Percentiles rank a stretch among this genome's conserved stretches.
Evolutionary conservation across 1,139 yeast species (phyloP).

Genomic region (Kluyveromyces marxianus): DNA sequence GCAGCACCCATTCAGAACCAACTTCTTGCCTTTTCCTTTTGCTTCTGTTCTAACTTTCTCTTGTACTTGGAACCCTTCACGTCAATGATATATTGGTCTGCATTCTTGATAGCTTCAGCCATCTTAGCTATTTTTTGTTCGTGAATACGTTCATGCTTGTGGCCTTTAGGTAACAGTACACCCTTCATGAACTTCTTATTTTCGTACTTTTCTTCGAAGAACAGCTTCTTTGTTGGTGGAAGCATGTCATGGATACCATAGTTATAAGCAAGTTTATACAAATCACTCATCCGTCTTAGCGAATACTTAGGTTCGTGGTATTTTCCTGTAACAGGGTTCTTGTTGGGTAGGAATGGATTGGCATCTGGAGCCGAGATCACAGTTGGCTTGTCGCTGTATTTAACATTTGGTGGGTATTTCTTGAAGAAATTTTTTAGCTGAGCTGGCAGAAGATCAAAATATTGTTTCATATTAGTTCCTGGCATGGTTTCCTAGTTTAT

Average conservation of each 20-base stretch:
- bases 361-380: constrained; percentile 58
- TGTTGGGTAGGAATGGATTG: constrained; percentile 85
- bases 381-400: constrained; percentile 60
- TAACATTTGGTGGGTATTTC: constrained; percentile 81
- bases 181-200: constrained; percentile 71
- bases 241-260: constrained; percentile 73
- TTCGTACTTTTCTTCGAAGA: constrained; percentile 72
- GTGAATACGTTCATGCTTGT: constrained; percentile 68
- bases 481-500: constrained; percentile 5
- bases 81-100: constrained; percentile 63
- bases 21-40: constrained; percentile 36
- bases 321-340: constrained; percentile 69
- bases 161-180: constrained; percentile 70
- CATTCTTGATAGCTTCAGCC: constrained; percentile 58
- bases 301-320: constrained; percentile 78
- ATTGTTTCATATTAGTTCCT: constrained; percentile 27
- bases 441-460: constrained; percentile 57
- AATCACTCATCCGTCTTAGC: constrained; percentile 74
- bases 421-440: constrained; percentile 69
- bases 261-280: constrained; percentile 75
- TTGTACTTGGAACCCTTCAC: constrained; percentile 56
- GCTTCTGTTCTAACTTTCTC: constrained; percentile 48
- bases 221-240: constrained; percentile 65
- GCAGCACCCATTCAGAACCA: constrained; percentile 34
- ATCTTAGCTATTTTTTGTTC: constrained; percentile 56